phyloP scores from a whole-genome alignment of 176 grass and related monocot genomes.

The Aegilops speltoides region DNA sequence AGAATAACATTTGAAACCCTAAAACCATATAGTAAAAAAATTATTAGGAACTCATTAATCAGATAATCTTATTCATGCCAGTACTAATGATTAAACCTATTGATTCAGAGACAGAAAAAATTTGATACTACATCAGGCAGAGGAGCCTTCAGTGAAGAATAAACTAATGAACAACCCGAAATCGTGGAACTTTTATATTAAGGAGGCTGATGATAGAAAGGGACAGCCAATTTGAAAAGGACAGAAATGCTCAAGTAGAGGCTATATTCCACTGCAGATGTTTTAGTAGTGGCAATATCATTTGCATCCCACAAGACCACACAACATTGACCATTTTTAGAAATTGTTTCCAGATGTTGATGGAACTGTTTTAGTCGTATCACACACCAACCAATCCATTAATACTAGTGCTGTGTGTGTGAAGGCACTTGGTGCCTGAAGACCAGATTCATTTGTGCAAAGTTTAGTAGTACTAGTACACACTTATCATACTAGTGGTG shows the following conservation, averaged over 20 bases:
- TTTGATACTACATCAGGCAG: constrained; percentile 2
- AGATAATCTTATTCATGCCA: background rate
- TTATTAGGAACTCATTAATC: background rate
- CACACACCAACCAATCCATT: background rate
- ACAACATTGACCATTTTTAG: constrained; percentile 12
- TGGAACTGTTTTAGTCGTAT: background rate
- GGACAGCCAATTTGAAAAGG: constrained; percentile 32
- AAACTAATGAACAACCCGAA: constrained; percentile 21
- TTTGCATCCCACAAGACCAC: constrained; percentile 23
- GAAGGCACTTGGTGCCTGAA: background rate
- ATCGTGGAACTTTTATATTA: background rate
- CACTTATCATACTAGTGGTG: background rate
- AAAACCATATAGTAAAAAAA: background rate
- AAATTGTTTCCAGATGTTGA: background rate
- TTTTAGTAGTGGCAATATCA: constrained; percentile 46
- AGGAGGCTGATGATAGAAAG: constrained; percentile 30
- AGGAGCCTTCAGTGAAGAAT: constrained; percentile 17
- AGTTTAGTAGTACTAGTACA: background rate
- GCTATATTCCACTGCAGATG: constrained; percentile 26
- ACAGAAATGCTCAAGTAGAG: constrained; percentile 17
- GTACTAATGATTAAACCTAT: constrained; percentile 2
- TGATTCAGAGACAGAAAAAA: background rate
- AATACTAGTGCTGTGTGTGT: background rate
- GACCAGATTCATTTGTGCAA: background rate
- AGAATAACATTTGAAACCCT: background rate